Evolutionary conservation across 2,329 filamentous ascomycete species (phyloP).

Genomic region (Pestalotiopsis sp.): DNA sequence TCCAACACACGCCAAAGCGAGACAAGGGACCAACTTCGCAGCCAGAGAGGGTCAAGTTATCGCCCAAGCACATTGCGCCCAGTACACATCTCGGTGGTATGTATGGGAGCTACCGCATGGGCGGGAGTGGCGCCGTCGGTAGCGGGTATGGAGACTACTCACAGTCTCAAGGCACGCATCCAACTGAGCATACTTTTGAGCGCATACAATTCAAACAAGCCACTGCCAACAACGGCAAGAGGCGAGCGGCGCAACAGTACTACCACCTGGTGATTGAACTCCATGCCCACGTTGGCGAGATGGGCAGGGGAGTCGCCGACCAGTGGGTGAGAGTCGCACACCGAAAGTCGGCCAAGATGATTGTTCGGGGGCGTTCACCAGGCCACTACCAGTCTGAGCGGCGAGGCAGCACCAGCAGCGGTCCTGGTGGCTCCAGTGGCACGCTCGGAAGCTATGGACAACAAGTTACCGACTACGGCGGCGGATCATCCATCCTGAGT

Average conservation of each 20-base stretch:
- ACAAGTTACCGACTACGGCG: constrained; percentile 40
- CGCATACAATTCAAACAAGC: constrained; percentile 94
- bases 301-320: constrained; percentile 51
- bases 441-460: constrained; percentile 51
- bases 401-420: constrained; percentile 70
- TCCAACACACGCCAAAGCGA: constrained; percentile 89
- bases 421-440: constrained; percentile 65
- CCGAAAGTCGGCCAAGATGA: constrained; percentile 77
- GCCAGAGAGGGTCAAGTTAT: constrained; percentile 70
- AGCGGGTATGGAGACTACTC: constrained; percentile 40
- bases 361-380: constrained; percentile 82
- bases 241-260: constrained; percentile 87
- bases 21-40: constrained; percentile 83
- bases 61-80: constrained; percentile 64
- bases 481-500: constrained; percentile 42
- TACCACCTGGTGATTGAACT: constrained; percentile 90
- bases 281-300: constrained; percentile 71
- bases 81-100: constrained; percentile 45
- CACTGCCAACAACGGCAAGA: constrained; percentile 91
- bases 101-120: constrained; percentile 42
- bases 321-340: constrained; percentile 73
- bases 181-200: constrained; percentile 72
- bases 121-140: constrained; percentile 27
- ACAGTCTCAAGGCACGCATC: constrained; percentile 41
- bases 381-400: constrained; percentile 78